Conservation (phyloP, 2,329 filamentous ascomycete species). For the Polytolypa hystricis region DNA sequence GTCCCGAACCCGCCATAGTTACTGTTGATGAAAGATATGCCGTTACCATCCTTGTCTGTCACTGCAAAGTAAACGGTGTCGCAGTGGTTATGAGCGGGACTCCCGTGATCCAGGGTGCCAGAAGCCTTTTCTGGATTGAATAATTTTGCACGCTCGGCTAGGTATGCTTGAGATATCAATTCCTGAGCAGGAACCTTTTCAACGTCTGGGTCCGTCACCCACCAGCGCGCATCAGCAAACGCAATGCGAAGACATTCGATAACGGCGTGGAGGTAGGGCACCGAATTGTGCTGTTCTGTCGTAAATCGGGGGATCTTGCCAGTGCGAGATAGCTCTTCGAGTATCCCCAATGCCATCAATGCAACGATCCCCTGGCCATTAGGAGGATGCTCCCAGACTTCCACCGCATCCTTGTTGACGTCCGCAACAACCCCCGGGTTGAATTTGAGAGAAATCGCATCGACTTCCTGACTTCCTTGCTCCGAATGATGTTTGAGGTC, state of each 20-base stretch:
- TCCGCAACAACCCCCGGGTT: constrained; percentile 50
- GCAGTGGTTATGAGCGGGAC: constrained; percentile 71
- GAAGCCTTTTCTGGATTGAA: constrained; percentile 46
- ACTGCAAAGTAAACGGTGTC: constrained; percentile 93
- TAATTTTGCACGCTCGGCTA: constrained; percentile 56
- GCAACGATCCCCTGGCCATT: constrained; percentile 95
- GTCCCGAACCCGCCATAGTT: constrained; percentile 84
- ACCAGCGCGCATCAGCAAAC: constrained; percentile 86
- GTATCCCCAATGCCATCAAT: constrained; percentile 83
- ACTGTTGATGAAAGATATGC: constrained; percentile 92
- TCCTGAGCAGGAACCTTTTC: constrained; percentile 56
- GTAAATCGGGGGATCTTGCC: constrained; percentile 64
- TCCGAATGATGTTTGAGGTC: constrained; percentile 71
- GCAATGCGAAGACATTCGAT: constrained; percentile 81
- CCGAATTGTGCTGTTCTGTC: constrained; percentile 65
- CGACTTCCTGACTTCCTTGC: constrained; percentile 63
- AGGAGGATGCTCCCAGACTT: constrained; percentile 93
- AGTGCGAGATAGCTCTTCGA: constrained; percentile 69
- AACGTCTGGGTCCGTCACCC: constrained; percentile 70
- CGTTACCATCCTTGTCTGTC: constrained; percentile 73
- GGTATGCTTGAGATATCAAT: constrained; percentile 62
- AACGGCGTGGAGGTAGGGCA: constrained; percentile 70
- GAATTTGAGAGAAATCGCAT: constrained; percentile 75
- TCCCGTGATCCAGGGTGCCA: constrained; percentile 55
- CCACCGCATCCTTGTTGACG: constrained; percentile 43